These are phyloP conservation scores for Lentinula guzmanii DNA, from an alignment of 768 basidiomycete genomes.

Conservation along the genomic window DNA sequence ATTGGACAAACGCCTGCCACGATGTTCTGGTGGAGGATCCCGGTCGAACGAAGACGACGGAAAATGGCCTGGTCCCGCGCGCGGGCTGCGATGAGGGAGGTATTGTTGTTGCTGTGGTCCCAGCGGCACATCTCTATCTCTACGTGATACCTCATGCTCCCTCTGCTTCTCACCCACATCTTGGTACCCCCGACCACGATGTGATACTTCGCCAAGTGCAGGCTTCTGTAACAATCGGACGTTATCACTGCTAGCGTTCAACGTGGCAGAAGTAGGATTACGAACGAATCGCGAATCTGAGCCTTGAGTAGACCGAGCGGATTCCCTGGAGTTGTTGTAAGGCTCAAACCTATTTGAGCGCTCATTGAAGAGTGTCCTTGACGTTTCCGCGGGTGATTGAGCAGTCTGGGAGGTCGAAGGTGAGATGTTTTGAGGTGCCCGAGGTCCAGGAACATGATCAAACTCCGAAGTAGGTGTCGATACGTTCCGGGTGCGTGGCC, in stretches of 20 bases:
- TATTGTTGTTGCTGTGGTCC: not conserved
- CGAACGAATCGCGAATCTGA: conserved; percentile 38
- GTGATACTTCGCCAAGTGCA: conserved; percentile 4
- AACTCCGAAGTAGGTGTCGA: conserved; percentile 32
- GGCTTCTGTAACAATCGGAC: conserved; percentile 62
- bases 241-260: conserved; percentile 21
- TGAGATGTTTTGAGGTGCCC: conserved; percentile 19
- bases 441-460: not conserved
- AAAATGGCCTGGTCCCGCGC: not conserved
- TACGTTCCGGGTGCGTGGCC: conserved; percentile 71
- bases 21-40: conserved; percentile 15
- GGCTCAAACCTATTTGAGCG: conserved; percentile 87
- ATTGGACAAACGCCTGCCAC: conserved; percentile 32
- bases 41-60: not conserved
- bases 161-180: not conserved
- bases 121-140: not conserved
- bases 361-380: conserved; percentile 92
- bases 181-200: not conserved
- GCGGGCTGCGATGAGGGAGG: not conserved
- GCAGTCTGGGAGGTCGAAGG: conserved; percentile 26
- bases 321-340: conserved; percentile 48
- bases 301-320: conserved; percentile 33
- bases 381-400: conserved; percentile 48
- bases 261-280: conserved; percentile 37
- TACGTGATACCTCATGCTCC: not conserved